A percentile compares a stretch with the other conserved stretches of the same genome.
phyloP scores from a whole-genome alignment of 768 basidiomycete genomes.

The Coprinopsis strossmayeri region DNA sequence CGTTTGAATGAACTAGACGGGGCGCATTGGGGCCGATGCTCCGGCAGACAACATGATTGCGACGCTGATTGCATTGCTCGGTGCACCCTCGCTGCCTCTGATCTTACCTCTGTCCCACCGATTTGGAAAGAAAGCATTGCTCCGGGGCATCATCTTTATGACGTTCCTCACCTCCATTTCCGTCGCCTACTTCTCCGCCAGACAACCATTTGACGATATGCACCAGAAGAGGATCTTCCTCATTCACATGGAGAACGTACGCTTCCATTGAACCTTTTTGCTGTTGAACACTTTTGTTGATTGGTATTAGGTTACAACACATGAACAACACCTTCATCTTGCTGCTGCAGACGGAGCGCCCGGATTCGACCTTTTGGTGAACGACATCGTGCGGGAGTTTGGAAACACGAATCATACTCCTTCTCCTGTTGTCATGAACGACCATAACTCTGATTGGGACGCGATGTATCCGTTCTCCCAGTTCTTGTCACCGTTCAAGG shows the following conservation, averaged over 20 bases:
- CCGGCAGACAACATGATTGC: slow-evolving; percentile 90
- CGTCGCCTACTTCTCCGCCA: slow-evolving; percentile 56
- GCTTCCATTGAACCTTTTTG: slow-evolving; percentile 18
- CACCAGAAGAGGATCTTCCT: slow-evolving; percentile 88
- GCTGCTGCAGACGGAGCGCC: slow-evolving; percentile 80
- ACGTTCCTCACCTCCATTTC: slow-evolving; percentile 38
- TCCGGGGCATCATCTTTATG: slow-evolving; percentile 36
- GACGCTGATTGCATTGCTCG: slow-evolving; percentile 55
- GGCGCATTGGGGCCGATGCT: slow-evolving; percentile 73
- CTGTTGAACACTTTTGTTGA: background rate
- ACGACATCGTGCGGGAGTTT: slow-evolving; percentile 55
- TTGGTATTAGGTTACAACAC: slow-evolving; percentile 53
- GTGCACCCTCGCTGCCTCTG: slow-evolving; percentile 54
- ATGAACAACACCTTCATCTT: slow-evolving; percentile 71
- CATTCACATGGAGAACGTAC: slow-evolving; percentile 80
- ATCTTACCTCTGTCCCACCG: slow-evolving; percentile 69
- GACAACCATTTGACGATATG: slow-evolving; percentile 67
- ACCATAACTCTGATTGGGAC: slow-evolving; percentile 87
- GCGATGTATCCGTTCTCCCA: slow-evolving; percentile 75
- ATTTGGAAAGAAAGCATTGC: slow-evolving; percentile 38
- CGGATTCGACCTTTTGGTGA: slow-evolving; percentile 58
- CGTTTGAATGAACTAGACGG: slow-evolving; percentile 45
- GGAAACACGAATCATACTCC: slow-evolving; percentile 36
- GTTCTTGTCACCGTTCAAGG: slow-evolving; percentile 83
- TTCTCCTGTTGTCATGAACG: slow-evolving; percentile 53